Evolutionary conservation across 2,329 filamentous ascomycete species (phyloP), one percentile per base, ranked within the genome.

Genomic region (Coniella lustricola): DNA sequence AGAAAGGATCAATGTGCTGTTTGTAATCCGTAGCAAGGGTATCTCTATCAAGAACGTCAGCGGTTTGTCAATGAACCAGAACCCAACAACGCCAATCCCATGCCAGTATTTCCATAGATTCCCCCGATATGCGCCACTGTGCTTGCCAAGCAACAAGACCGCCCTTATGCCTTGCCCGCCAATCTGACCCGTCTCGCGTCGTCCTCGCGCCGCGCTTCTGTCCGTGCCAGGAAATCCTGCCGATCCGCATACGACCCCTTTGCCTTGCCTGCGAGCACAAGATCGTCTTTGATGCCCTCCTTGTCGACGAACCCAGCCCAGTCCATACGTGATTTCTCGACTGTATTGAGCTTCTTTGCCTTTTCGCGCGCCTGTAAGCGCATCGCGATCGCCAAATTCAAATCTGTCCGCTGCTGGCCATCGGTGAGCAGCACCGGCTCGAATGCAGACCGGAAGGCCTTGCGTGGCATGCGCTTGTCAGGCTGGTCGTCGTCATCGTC

Each of bases 261-360:
- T 32, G 77, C 78, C 66, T 77, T 78, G 50, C 81, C 79, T 20
- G 82, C 81, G 40, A 82, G 69, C 63, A 76, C 75, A 50, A 86
- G 68, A 62, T 86, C 82, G 64, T 85, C 81, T 62, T 81, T 75
- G 65, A 85, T 82, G 8, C 82, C 82, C 63, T 84, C 82, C 62
- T 82, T 78, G 65, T 86, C 82, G 49, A 86, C 82, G 57, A 77
- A 85, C 12, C 81, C 81, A 3, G 82, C 82, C 82, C 82, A 86
- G 64, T 86, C 82, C 76, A 86, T 82, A 45, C 80, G 74, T 57
- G 80, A 84, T 73, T 85, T 85, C 66, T 86, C 81, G 14, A 85
- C 79, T 14, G 81, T 83, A 60, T 82, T 86, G 55, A 85, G 69
- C 61, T 85, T 85, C 70, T 77, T 80, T 42, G 79, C 75, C 51